Conservation (phyloP, 306 rosid genomes). For the Canavalia gladiata region DNA sequence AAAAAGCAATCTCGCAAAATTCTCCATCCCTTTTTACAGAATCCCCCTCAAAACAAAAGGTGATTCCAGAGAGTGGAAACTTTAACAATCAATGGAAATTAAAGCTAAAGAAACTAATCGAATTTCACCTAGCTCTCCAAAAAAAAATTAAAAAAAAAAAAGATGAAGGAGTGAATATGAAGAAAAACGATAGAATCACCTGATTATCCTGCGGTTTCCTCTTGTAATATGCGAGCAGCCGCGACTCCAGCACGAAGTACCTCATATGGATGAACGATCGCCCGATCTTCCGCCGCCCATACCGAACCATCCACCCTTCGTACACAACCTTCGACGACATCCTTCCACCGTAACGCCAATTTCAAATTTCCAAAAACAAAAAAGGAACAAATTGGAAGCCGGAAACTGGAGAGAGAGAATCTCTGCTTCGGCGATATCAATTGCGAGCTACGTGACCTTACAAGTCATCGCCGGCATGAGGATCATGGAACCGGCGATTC, state of each 20-base stretch:
- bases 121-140: neutral
- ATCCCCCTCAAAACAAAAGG: neutral
- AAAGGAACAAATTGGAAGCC: conserved; percentile 38
- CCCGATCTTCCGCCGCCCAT: conserved; percentile 95
- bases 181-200: conserved; percentile 52
- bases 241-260: conserved; percentile 92
- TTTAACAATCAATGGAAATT: conserved; percentile 23
- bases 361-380: neutral
- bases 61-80: conserved; percentile 33
- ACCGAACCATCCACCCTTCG: conserved; percentile 99
- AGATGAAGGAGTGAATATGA: neutral
- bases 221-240: conserved; percentile 94
- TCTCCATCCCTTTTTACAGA: conserved; percentile 12
- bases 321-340: conserved; percentile 95
- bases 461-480: conserved; percentile 55
- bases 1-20: conserved; percentile 14
- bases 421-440: conserved; percentile 70
- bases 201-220: conserved; percentile 95
- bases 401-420: conserved; percentile 70
- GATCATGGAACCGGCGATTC: conserved; percentile 46
- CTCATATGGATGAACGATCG: conserved; percentile 98
- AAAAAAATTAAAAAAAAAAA: neutral
- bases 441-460: conserved; percentile 56
- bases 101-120: neutral
- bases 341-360: conserved; percentile 41